A percentile compares a stretch with the other conserved stretches of the same genome.
phyloP scores from a whole-genome alignment of 257 asterid species.

The Solanum chiquidenum region DNA sequence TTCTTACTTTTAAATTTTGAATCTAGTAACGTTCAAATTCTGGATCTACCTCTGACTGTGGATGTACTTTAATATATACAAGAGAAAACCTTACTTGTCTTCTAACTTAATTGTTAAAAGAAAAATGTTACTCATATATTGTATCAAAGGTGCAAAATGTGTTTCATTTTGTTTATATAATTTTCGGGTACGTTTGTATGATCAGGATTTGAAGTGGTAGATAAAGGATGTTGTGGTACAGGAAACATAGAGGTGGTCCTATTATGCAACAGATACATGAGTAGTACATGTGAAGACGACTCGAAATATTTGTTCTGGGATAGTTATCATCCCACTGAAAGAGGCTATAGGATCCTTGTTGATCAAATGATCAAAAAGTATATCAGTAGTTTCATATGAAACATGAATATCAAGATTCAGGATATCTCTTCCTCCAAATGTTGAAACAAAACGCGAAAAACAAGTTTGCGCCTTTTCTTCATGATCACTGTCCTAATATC shows the following conservation, averaged over 20 bases:
- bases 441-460: neutral
- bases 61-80: neutral
- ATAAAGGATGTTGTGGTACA: conserved; percentile 33
- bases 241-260: conserved; percentile 12
- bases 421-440: neutral
- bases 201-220: conserved; percentile 29
- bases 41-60: neutral
- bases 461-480: neutral
- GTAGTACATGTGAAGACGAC: conserved; percentile 16
- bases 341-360: conserved; percentile 18
- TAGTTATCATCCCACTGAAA: conserved; percentile 30
- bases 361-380: neutral
- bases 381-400: neutral
- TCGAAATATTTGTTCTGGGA: conserved; percentile 27
- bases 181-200: neutral
- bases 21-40: neutral
- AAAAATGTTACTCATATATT: neutral
- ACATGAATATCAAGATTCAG: neutral
- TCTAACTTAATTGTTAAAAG: neutral
- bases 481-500: neutral
- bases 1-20: neutral
- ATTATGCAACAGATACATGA: conserved; percentile 15
- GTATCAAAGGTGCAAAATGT: neutral
- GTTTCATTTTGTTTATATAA: neutral
- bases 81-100: neutral